Evolutionary conservation across 192 early-diverging fungal genomes (phyloP), one percentile per base, ranked within the genome.

Genomic region (Mycoemilia scoparia): DNA sequence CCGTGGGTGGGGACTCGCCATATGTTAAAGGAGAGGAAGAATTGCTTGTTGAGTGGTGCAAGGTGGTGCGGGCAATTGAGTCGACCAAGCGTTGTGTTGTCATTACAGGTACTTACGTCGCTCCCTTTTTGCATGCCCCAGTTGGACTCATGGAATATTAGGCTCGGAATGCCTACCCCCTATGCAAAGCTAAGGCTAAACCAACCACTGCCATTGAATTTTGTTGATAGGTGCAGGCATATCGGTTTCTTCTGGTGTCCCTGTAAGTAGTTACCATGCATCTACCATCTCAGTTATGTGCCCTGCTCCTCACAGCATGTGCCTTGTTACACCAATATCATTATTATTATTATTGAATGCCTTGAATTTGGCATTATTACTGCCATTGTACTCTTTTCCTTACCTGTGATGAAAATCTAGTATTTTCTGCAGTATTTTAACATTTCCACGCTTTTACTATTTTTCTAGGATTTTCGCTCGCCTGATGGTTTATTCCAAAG

Each of bases 391-490:
- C n/a, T n/a, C n/a, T n/a, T n/a, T n/a, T n/a, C n/a, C n/a, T n/a
- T n/a, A n/a, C n/a, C n/a, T n/a, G n/a, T 11, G 9, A 27, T 28
- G 17, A 20, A 6, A 9, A 12, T 10, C 3, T 24, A 13, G 3
- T 28, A 36, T 53, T 20, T 16, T 5, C n/a, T 20, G 10, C 28
- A 43, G 25, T 25, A 2, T 13, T 19, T 13, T 0, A 7, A 1
- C 19, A 26, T 13, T 27, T n/a, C 12, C 3, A 38, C 21, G 19
- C 14, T 19, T 68, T 67, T n/a, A n/a, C n/a, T n/a, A n/a, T n/a
- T n/a, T n/a, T n/a, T n/a, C n/a, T n/a, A n/a, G n/a, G 93, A 97
- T 40, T 97, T 97, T 37, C 76, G 92, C 42, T 93, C 89, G 7
- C 73, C 84, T 21, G 74, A 79, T 18, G 92, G 92, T 4, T 81